Evolutionary conservation across 2,329 filamentous ascomycete species (phyloP).

Genomic region (Diaporthe citrichinensis): DNA sequence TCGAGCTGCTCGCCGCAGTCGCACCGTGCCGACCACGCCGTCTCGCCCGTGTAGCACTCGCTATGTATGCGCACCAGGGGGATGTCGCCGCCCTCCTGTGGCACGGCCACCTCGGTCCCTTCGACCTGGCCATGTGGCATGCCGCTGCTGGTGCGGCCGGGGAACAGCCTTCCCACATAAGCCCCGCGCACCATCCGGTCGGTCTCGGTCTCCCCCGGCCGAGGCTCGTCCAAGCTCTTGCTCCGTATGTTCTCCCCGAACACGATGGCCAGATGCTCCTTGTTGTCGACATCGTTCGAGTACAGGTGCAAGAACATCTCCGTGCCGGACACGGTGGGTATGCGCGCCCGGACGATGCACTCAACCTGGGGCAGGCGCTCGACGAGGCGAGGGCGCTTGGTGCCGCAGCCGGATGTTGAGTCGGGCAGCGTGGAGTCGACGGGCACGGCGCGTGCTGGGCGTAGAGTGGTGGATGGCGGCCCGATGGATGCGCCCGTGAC

Average conservation of each 20-base stretch:
- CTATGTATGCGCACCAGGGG: conserved; percentile 96
- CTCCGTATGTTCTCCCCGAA: conserved; percentile 90
- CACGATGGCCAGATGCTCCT: conserved; percentile 97
- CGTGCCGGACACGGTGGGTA: conserved; percentile 90
- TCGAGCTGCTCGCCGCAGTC: conserved; percentile 98
- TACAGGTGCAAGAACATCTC: conserved; percentile 99
- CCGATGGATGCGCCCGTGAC: conserved; percentile 40
- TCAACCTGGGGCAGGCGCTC: conserved; percentile 85
- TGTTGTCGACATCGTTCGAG: conserved; percentile 91
- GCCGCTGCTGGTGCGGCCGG: conserved; percentile 84
- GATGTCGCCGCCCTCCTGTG: conserved; percentile 37
- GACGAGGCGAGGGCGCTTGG: conserved; percentile 79
- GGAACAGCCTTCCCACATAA: conserved; percentile 89
- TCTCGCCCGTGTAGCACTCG: conserved; percentile 98
- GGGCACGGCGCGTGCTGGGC: conserved; percentile 65
- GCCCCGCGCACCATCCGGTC: conserved; percentile 95
- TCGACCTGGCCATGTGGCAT: conserved; percentile 59
- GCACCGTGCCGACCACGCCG: conserved; percentile 96
- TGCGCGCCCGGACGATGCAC: conserved; percentile 93
- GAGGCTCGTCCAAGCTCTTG: conserved; percentile 77
- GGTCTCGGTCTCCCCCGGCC: conserved; percentile 85
- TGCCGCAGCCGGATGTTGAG: conserved; percentile 69
- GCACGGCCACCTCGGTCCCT: conserved; percentile 28
- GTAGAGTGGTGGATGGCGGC: conserved; percentile 40
- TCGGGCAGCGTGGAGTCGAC: conserved; percentile 70